Evolutionary conservation across 805 yeast genomes (phyloP).

Genomic region (Starmerella vitae): DNA sequence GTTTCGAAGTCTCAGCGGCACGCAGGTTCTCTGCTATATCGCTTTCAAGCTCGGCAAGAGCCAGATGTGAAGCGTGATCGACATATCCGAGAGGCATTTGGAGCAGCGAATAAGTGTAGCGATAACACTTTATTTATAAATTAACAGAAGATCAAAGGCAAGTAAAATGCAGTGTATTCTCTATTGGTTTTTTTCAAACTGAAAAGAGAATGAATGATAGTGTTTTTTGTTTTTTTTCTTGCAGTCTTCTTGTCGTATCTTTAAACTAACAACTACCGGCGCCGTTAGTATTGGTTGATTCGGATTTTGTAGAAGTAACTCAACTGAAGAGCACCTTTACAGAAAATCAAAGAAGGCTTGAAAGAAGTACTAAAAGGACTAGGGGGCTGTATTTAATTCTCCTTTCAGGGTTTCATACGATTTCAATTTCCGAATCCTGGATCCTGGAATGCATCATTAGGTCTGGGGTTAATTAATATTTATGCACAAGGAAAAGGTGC

Average conservation of each 20-base stretch:
- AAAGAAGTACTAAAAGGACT: background rate
- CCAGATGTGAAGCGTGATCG: conserved; percentile 18
- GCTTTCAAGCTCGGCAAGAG: conserved; percentile 17
- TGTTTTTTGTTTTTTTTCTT: too few species aligned
- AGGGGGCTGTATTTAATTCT: conserved; percentile 1
- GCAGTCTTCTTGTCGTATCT: too few species aligned
- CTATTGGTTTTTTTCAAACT: too few species aligned
- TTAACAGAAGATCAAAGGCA: too few species aligned
- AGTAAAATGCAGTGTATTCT: too few species aligned
- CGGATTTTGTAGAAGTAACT: background rate
- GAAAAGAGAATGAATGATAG: too few species aligned
- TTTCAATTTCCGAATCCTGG: background rate
- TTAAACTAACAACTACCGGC: conserved; percentile 1
- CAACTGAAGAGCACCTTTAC: conserved; percentile 1
- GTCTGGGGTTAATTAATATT: background rate
- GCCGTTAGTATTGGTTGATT: conserved; percentile 1
- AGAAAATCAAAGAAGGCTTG: background rate
- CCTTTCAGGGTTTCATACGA: background rate
- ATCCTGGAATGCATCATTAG: background rate
- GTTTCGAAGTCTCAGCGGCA: conserved; percentile 10
- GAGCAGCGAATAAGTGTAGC: too few species aligned
- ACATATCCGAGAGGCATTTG: conserved; percentile 1
- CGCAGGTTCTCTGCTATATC: conserved; percentile 15
- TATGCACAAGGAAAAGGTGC: too few species aligned
- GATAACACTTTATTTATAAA: too few species aligned